Evolutionary conservation across 257 asterid species (phyloP).

Genomic region (Solanum lignicaule): DNA sequence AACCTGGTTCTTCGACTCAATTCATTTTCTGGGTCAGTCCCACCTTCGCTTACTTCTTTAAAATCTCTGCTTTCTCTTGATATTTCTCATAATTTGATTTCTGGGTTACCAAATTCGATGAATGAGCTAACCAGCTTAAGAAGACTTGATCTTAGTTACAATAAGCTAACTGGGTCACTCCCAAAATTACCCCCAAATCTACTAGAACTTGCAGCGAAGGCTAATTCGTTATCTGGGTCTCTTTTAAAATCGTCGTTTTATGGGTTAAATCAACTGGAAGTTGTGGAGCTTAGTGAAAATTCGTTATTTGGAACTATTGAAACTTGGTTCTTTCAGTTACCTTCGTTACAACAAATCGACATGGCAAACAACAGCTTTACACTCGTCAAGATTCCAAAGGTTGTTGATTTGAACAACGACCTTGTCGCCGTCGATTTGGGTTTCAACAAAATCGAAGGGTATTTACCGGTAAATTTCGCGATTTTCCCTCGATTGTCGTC

Average conservation of each 20-base stretch:
- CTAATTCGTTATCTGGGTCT: slow-evolving; percentile 53
- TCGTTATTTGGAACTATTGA: slow-evolving; percentile 41
- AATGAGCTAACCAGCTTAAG: slow-evolving; percentile 29
- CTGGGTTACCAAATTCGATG: slow-evolving; percentile 45
- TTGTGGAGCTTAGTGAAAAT: slow-evolving; percentile 65
- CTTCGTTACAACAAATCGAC: slow-evolving; percentile 62
- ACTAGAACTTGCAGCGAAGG: slow-evolving; percentile 50
- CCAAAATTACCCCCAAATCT: slow-evolving; percentile 68
- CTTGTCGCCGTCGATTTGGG: slow-evolving; percentile 76
- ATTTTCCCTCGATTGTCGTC: slow-evolving; percentile 46
- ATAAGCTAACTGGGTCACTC: slow-evolving; percentile 53
- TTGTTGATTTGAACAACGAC: slow-evolving; percentile 26
- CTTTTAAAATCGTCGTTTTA: slow-evolving; percentile 33
- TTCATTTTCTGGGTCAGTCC: slow-evolving; percentile 63
- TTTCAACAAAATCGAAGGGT: slow-evolving; percentile 45
- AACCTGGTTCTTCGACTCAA: slow-evolving; percentile 57
- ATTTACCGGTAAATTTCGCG: slow-evolving; percentile 40
- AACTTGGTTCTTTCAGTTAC: slow-evolving; percentile 60
- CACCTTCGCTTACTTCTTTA: slow-evolving; percentile 41
- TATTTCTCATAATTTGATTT: slow-evolving; percentile 48
- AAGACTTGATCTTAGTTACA: slow-evolving; percentile 63
- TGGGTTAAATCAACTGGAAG: slow-evolving; percentile 45
- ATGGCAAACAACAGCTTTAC: slow-evolving; percentile 53
- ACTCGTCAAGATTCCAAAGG: slow-evolving; percentile 19
- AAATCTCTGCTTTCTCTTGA: slow-evolving; percentile 46